Base-by-base conservation (phyloP, 2,329 filamentous ascomycete genomes). In the Aspergillus unguis region DNA sequence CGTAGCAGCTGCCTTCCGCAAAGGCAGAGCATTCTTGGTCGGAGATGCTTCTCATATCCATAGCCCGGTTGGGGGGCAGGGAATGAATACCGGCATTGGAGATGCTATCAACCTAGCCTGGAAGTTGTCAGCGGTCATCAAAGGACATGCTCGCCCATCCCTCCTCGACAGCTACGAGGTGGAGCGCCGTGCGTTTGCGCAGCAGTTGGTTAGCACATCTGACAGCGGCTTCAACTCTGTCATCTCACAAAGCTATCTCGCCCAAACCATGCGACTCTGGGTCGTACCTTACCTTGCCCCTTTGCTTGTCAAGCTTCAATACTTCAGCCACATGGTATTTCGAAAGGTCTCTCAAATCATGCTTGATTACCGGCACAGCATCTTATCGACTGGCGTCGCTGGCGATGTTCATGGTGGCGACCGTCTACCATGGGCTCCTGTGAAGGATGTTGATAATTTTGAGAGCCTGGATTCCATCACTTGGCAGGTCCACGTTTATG, bases 41-140 rank as follows among this genome's bases (percentile, higher is more conserved):
- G 81, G 81, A 10, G 82, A 85, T 51, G 80, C 81, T 5, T 79
- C 78, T 1, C 81, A 84, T 54, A 80, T 80, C 9, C 80, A 83
- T 54, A 79, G 72, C 35, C 79, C 79, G 0, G 75, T 77, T 0
- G 81, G 80, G 2, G 82, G 79, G 0, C 80, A 82, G 59, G 81
- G 81, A 1, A 79, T 84, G 77, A 83, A 84, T 59, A 78, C 78
- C 0, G 80, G 80, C 0, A 72, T 83, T 23, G 76, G 78, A 26
- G 80, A 83, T 51, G 75, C 78, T 0, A 69, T 78, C 29, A 82
- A 83, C 51, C 67, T 83, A 0, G 76, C 75, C 25, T 83, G 80
- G 79, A 83, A 83, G 58, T 67, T 83, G 2, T 72, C 76, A 0
- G 67, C 73, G 1, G 77, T 76, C 3, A 61, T 79, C 1, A 68